Conservation (phyloP, 768 basidiomycete species). For the Dacryopinax spathularia region DNA sequence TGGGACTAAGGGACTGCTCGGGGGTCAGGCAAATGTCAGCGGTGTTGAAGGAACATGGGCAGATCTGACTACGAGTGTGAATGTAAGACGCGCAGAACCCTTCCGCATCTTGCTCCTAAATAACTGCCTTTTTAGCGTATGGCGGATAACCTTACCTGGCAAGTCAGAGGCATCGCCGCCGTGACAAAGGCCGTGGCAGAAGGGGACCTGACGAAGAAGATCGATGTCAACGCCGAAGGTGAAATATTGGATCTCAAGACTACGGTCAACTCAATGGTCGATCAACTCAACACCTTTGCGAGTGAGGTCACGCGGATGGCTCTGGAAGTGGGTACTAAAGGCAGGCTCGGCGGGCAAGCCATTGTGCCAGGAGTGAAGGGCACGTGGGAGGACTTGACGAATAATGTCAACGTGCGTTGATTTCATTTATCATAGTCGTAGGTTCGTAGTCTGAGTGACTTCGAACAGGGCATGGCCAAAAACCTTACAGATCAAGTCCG, state of each 20-base stretch:
- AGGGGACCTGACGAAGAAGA: constrained; percentile 28
- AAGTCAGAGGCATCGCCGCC: constrained; percentile 17
- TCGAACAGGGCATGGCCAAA: constrained; percentile 68
- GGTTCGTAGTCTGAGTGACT: too few species aligned
- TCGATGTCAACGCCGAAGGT: constrained; percentile 28
- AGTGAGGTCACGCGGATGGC: constrained; percentile 23
- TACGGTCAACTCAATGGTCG: constrained; percentile 22
- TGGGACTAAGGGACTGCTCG: constrained; percentile 27
- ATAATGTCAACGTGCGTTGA: constrained; percentile 64
- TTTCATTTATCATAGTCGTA: too few species aligned
- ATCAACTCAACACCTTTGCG: constrained; percentile 11
- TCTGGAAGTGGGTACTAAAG: constrained; percentile 35
- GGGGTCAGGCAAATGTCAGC: constrained; percentile 18
- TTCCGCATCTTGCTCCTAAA: too few species aligned
- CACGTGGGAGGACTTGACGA: constrained; percentile 25
- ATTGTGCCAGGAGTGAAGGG: constrained; percentile 30
- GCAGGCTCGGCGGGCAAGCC: constrained; percentile 15
- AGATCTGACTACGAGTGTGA: constrained; percentile 15
- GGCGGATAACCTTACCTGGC: constrained; percentile 15
- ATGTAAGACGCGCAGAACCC: too few species aligned
- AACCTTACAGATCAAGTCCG: constrained; percentile 79
- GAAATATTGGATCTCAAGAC: constrained; percentile 27
- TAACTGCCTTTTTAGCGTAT: too few species aligned
- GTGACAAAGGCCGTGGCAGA: constrained; percentile 20
- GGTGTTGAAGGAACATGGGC: constrained; percentile 35